Evolutionary conservation across 495 filamentous ascomycete genomes (phyloP).

Genomic region (Elaphomyces granulatus): DNA sequence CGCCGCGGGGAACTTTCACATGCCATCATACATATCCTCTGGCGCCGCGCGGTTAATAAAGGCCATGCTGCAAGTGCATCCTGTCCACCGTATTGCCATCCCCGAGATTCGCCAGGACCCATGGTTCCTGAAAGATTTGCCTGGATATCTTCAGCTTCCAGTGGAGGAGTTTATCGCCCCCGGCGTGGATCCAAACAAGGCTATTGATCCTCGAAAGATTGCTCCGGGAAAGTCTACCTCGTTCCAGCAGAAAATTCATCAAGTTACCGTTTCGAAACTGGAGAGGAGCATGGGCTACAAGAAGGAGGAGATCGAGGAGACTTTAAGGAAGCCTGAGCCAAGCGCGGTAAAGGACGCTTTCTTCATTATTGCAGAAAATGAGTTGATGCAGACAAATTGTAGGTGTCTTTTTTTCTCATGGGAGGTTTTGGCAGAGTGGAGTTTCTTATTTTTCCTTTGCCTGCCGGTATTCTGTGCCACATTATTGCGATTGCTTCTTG

Average conservation of each 20-base stretch:
- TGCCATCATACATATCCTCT: conserved; percentile 73
- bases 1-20: conserved; percentile 73
- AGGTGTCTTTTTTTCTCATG: conserved; percentile 12
- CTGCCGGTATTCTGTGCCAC: no score
- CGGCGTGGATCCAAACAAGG: conserved; percentile 78
- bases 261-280: conserved; percentile 83
- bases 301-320: conserved; percentile 88
- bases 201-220: conserved; percentile 66
- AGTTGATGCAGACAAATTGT: conserved; percentile 93
- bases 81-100: conserved; percentile 83
- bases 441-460: no score
- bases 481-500: no score
- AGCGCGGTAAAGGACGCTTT: conserved; percentile 98
- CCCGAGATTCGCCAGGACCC: conserved; percentile 86
- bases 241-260: conserved; percentile 77
- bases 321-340: conserved; percentile 77
- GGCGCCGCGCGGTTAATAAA: conserved; percentile 78
- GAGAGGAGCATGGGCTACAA: conserved; percentile 96
- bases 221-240: conserved; percentile 60
- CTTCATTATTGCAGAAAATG: conserved; percentile 92
- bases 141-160: conserved; percentile 74
- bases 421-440: no score
- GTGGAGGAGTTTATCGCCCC: conserved; percentile 87
- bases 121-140: conserved; percentile 82
- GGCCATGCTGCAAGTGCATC: conserved; percentile 89